These are phyloP conservation scores for Xylaria palmicola DNA, from an alignment of 495 filamentous ascomycete genomes.

Conservation along the genomic window DNA sequence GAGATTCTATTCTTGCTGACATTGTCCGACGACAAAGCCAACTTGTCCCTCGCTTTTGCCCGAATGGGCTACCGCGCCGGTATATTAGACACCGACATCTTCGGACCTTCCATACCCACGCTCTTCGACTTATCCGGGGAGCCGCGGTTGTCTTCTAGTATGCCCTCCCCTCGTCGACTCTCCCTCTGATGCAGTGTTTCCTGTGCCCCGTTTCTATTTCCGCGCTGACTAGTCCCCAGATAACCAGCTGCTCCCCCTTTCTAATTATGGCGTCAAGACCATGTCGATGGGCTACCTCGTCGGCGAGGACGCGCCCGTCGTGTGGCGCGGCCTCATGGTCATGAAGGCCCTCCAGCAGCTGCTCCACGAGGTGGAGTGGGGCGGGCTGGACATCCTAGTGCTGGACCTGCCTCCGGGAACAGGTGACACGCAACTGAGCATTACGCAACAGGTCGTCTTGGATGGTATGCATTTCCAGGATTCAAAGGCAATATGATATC, in stretches of 20 bases:
- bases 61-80: conserved; percentile 75
- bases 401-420: conserved; percentile 93
- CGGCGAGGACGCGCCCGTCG: conserved; percentile 74
- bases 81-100: conserved; percentile 94
- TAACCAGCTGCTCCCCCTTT: conserved; percentile 80
- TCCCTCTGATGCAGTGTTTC: background rate
- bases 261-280: conserved; percentile 94
- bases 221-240: conserved; percentile 54
- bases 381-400: conserved; percentile 75
- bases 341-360: conserved; percentile 97
- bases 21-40: conserved; percentile 50
- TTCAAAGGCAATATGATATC: background rate
- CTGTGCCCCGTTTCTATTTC: background rate
- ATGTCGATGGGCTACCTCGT: conserved; percentile 99
- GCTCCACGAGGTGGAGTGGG: conserved; percentile 91
- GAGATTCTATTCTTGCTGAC: background rate
- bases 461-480: conserved; percentile 53
- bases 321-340: conserved; percentile 96
- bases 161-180: conserved; percentile 14
- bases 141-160: conserved; percentile 65
- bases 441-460: conserved; percentile 85
- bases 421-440: conserved; percentile 89
- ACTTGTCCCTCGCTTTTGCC: conserved; percentile 83
- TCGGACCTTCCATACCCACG: conserved; percentile 92
- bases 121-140: conserved; percentile 76